Evolutionary conservation across 352 stramenopile genomes (phyloP).

Genomic region (Discostella stelligera): DNA sequence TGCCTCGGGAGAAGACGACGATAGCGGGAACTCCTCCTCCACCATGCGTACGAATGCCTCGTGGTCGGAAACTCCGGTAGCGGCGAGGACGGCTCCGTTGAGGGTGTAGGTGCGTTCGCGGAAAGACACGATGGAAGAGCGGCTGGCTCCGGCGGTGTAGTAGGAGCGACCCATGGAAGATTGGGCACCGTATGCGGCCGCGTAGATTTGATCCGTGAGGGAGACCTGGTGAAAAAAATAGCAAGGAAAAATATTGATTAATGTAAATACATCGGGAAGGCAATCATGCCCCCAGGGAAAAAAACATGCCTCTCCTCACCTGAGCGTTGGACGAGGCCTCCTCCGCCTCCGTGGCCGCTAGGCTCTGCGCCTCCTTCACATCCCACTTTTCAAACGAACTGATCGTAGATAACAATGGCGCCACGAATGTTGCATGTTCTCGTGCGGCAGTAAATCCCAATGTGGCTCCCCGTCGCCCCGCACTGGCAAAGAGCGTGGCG

Average conservation of each 20-base stretch:
- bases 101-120: conserved; percentile 64
- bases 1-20: conserved; percentile 24
- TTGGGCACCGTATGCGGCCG: conserved; percentile 71
- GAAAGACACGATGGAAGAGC: conserved; percentile 62
- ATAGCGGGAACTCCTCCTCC: conserved; percentile 53
- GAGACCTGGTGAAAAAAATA: conserved; percentile 42
- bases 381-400: conserved; percentile 81
- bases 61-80: conserved; percentile 73
- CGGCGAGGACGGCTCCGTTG: conserved; percentile 72
- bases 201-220: conserved; percentile 77
- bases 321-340: conserved; percentile 64
- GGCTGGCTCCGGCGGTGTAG: conserved; percentile 52
- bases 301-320: conserved; percentile 15
- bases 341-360: conserved; percentile 55
- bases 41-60: conserved; percentile 70
- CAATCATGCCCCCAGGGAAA: neutral
- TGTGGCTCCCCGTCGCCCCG: conserved; percentile 56
- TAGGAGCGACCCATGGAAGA: conserved; percentile 69
- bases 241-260: neutral
- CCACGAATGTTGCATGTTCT: conserved; percentile 61
- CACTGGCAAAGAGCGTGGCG: conserved; percentile 63
- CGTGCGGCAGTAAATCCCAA: conserved; percentile 71
- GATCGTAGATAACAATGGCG: conserved; percentile 58
- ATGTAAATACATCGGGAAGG: neutral
- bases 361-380: conserved; percentile 68